These are phyloP conservation scores for Rossbeevera mucosa DNA, from an alignment of 768 basidiomycete genomes.

Conservation along the genomic window DNA sequence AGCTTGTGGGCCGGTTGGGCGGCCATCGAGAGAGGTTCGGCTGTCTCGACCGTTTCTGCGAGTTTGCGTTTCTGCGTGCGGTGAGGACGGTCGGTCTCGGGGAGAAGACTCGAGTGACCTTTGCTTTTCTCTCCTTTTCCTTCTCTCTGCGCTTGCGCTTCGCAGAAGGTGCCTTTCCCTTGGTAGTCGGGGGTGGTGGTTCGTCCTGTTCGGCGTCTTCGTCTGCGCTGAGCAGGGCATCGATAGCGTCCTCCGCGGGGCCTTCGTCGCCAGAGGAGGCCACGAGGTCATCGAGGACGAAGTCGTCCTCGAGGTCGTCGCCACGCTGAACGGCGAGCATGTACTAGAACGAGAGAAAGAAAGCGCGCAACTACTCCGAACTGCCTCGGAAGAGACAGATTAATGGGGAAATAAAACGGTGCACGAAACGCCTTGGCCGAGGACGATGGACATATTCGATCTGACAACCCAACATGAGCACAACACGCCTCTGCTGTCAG, in stretches of 20 bases:
- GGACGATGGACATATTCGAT: background rate
- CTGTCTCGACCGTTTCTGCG: constrained; percentile 39
- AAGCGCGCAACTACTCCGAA: background rate
- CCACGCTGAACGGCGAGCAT: constrained; percentile 40
- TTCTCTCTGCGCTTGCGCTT: constrained; percentile 75
- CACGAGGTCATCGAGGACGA: constrained; percentile 63
- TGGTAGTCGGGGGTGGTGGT: constrained; percentile 3
- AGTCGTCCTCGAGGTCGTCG: constrained; percentile 85
- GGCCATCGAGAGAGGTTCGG: constrained; percentile 45
- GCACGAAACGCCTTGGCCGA: background rate
- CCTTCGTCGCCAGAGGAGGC: constrained; percentile 59
- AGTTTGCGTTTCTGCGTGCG: constrained; percentile 61
- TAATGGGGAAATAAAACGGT: constrained; percentile 12
- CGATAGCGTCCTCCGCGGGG: constrained; percentile 33
- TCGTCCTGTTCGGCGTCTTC: constrained; percentile 39
- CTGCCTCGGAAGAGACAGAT: background rate
- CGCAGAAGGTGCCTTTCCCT: constrained; percentile 25
- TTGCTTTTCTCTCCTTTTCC: constrained; percentile 68
- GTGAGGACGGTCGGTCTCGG: background rate
- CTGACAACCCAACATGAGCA: constrained; percentile 26
- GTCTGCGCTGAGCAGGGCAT: constrained; percentile 41
- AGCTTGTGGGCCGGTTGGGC: constrained; percentile 53
- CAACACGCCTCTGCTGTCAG: constrained; percentile 17
- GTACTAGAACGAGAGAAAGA: background rate
- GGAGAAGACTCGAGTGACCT: constrained; percentile 39